phyloP scores from a whole-genome alignment of 257 asterid species.

The Buddleja alternifolia region DNA sequence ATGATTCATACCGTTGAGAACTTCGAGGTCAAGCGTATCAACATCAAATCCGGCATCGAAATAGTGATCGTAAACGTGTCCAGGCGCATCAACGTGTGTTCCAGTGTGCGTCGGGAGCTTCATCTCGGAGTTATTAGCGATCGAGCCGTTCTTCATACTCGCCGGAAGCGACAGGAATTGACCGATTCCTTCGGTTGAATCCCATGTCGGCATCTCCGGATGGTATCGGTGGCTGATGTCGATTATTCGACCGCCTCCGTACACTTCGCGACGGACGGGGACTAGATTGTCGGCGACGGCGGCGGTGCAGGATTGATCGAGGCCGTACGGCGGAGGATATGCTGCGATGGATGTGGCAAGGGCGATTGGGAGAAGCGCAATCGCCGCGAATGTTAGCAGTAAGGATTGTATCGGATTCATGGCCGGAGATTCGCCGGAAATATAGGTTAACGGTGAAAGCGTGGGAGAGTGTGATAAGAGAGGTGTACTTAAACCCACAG shows the following conservation, averaged over 20 bases:
- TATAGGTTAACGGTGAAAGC: too few species aligned
- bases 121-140: constrained; percentile 83
- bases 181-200: constrained; percentile 69
- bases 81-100: constrained; percentile 98
- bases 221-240: constrained; percentile 77
- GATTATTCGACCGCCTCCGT: constrained; percentile 81
- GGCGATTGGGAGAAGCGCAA: constrained; percentile 25
- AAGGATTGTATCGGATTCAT: constrained; percentile 24
- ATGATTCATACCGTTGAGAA: constrained; percentile 67
- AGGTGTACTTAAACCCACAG: too few species aligned
- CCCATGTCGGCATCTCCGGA: constrained; percentile 82
- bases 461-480: too few species aligned
- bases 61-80: constrained; percentile 82
- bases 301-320: constrained; percentile 37
- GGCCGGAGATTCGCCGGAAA: background rate
- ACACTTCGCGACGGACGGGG: constrained; percentile 80
- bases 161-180: constrained; percentile 69
- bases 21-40: constrained; percentile 91
- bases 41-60: constrained; percentile 93
- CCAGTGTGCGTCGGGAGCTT: constrained; percentile 87
- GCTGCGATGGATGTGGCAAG: constrained; percentile 49
- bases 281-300: constrained; percentile 34
- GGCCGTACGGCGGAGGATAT: constrained; percentile 75
- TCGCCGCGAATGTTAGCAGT: constrained; percentile 41
- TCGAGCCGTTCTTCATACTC: constrained; percentile 89